Conservation (phyloP, 495 filamentous ascomycete genomes). For the Recurvomyces mirabilis region DNA sequence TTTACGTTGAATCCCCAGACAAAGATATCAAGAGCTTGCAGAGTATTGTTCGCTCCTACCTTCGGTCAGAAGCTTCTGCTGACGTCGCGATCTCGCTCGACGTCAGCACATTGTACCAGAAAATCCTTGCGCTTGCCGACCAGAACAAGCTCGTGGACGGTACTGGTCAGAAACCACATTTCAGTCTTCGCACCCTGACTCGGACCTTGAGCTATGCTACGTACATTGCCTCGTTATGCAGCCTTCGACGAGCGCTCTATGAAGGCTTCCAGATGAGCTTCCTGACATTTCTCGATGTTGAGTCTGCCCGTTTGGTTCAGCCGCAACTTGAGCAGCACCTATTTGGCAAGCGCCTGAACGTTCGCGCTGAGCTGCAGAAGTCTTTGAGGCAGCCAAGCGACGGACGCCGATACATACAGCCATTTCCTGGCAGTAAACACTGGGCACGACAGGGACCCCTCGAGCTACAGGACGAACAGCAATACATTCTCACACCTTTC, state of each 20-base stretch:
- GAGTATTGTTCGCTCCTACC: constrained; percentile 73
- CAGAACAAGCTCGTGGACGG: constrained; percentile 82
- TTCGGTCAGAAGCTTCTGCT: constrained; percentile 52
- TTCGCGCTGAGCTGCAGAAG: constrained; percentile 56
- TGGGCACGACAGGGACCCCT: constrained; percentile 73
- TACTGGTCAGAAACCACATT: constrained; percentile 85
- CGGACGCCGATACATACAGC: constrained; percentile 63
- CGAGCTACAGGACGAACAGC: constrained; percentile 55
- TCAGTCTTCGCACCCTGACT: constrained; percentile 90
- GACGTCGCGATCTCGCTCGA: constrained; percentile 59
- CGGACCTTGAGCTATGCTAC: constrained; percentile 75
- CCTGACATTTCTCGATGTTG: constrained; percentile 66
- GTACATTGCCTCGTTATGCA: constrained; percentile 74
- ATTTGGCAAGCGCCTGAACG: constrained; percentile 53
- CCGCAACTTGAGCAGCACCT: constrained; percentile 76
- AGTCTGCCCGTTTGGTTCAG: constrained; percentile 64
- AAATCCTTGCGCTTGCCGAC: constrained; percentile 69
- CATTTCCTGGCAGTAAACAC: constrained; percentile 61
- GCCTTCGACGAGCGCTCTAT: constrained; percentile 74
- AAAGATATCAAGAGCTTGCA: constrained; percentile 70
- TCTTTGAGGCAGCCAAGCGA: constrained; percentile 64
- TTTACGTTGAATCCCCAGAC: constrained; percentile 85
- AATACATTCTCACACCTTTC: constrained; percentile 95
- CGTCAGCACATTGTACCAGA: constrained; percentile 73
- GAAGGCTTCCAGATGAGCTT: constrained; percentile 99